phyloP scores from a whole-genome alignment of 2,329 filamentous ascomycete species.

The Colletotrichum zoysiae region DNA sequence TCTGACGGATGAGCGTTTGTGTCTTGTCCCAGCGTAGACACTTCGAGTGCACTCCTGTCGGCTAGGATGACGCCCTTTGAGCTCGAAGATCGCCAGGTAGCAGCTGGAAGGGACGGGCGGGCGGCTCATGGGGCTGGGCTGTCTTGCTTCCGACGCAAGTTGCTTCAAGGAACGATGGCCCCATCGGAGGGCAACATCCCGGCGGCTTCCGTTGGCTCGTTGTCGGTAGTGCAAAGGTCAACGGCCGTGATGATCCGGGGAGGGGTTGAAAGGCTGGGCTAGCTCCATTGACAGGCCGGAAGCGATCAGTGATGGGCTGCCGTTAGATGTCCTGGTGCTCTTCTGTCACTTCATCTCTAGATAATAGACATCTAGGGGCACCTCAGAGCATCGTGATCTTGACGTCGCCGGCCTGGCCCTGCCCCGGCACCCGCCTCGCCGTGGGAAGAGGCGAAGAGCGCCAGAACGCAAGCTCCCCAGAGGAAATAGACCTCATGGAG shows the following conservation, averaged over 20 bases:
- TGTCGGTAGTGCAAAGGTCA: not conserved
- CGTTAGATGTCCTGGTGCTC: not conserved
- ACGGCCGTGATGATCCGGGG: not conserved
- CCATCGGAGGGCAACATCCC: not conserved
- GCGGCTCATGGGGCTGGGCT: no score
- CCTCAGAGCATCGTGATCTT: not conserved
- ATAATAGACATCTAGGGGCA: not conserved
- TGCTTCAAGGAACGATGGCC: not conserved
- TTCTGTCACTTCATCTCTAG: not conserved
- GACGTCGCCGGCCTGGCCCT: not conserved
- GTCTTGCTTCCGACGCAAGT: no score
- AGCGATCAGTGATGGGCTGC: not conserved
- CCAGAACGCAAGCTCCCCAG: not conserved
- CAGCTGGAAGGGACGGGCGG: no score
- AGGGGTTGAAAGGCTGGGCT: not conserved
- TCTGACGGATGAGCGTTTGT: no score
- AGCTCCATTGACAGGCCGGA: not conserved
- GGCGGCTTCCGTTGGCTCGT: not conserved
- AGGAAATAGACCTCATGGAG: not conserved
- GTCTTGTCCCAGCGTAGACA: no score
- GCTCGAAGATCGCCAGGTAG: no score
- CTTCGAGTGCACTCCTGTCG: no score
- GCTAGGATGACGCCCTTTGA: no score
- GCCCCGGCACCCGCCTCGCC: not conserved
- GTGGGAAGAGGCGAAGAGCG: not conserved